Evolutionary conservation across 2,329 filamentous ascomycete species (phyloP).

Genomic region (Emergomyces pasteurianus): DNA sequence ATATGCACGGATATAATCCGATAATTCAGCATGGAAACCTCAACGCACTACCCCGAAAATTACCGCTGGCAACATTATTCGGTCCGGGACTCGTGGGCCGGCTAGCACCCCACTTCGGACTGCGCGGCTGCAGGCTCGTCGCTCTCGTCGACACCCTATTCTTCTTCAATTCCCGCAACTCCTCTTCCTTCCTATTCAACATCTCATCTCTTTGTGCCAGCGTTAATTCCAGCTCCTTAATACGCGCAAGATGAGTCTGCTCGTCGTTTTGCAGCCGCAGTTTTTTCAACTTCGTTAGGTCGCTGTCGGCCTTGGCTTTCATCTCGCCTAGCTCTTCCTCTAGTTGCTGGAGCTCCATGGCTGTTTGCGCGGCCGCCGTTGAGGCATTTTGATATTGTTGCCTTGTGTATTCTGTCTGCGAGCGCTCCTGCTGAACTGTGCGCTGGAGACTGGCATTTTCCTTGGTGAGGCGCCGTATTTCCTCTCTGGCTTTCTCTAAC

Average conservation of each 20-base stretch:
- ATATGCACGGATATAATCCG: not conserved
- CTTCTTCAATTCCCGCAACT: constrained; percentile 33
- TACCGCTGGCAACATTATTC: constrained; percentile 16
- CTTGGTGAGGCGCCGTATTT: constrained; percentile 26
- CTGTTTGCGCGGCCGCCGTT: constrained; percentile 30
- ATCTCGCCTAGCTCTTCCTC: constrained; percentile 27
- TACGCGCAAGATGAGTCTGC: constrained; percentile 23
- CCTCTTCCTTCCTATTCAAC: constrained; percentile 33
- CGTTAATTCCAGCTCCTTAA: constrained; percentile 27
- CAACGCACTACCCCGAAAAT: constrained; percentile 21
- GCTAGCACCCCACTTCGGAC: constrained; percentile 25
- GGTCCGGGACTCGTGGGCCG: constrained; percentile 31
- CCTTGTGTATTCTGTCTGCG: constrained; percentile 35
- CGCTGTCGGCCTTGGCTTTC: constrained; percentile 25
- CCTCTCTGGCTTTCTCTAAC: constrained; percentile 29
- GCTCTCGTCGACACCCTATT: constrained; percentile 32
- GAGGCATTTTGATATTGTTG: constrained; percentile 38
- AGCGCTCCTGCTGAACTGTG: constrained; percentile 29
- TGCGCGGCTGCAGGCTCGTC: constrained; percentile 32
- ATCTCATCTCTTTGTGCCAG: constrained; percentile 27
- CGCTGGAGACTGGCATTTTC: constrained; percentile 25
- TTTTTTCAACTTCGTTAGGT: constrained; percentile 27
- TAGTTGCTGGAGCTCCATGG: constrained; percentile 26
- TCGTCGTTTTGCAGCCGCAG: constrained; percentile 25
- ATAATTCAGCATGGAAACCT: constrained; percentile 16